Conservation (phyloP, 257 asterid genomes). For the Henckelia pumila region DNA sequence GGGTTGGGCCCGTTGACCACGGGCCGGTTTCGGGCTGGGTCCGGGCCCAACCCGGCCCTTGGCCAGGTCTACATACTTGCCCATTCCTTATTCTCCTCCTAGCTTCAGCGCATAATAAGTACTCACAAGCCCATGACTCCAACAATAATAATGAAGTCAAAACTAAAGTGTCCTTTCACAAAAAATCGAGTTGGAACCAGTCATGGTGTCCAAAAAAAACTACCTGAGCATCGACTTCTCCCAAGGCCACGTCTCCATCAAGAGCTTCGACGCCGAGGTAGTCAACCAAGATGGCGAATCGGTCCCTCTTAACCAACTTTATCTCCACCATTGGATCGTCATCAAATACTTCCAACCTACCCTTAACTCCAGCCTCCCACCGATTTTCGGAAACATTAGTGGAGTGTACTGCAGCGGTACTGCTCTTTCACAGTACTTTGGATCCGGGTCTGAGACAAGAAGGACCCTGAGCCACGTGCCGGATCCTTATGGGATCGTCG, state of each 20-base stretch:
- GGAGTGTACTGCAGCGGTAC: neutral
- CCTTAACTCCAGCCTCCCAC: neutral
- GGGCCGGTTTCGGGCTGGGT: too few species aligned
- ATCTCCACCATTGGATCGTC: slow-evolving; percentile 40
- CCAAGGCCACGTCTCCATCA: slow-evolving; percentile 39
- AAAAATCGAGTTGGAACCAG: slow-evolving; percentile 33
- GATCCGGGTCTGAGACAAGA: slow-evolving; percentile 42
- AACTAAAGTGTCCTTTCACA: slow-evolving; percentile 35
- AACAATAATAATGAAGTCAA: slow-evolving; percentile 20
- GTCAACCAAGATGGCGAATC: slow-evolving; percentile 37
- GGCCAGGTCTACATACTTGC: too few species aligned
- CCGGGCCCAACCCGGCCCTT: too few species aligned
- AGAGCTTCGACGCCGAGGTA: slow-evolving; percentile 36
- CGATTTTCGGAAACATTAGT: neutral
- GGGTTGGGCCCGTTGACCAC: too few species aligned
- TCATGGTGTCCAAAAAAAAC: slow-evolving; percentile 25
- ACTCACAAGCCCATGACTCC: too few species aligned
- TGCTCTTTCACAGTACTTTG: neutral
- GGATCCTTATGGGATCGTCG: slow-evolving; percentile 43
- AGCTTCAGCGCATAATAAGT: neutral
- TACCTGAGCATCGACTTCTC: slow-evolving; percentile 36
- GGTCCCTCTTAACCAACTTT: slow-evolving; percentile 35
- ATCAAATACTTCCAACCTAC: slow-evolving; percentile 22
- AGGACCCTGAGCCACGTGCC: slow-evolving; percentile 28
- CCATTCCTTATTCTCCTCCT: neutral